Evolutionary conservation across 164 flowering plant species (phyloP).

Genomic region (Annona squamosa): DNA sequence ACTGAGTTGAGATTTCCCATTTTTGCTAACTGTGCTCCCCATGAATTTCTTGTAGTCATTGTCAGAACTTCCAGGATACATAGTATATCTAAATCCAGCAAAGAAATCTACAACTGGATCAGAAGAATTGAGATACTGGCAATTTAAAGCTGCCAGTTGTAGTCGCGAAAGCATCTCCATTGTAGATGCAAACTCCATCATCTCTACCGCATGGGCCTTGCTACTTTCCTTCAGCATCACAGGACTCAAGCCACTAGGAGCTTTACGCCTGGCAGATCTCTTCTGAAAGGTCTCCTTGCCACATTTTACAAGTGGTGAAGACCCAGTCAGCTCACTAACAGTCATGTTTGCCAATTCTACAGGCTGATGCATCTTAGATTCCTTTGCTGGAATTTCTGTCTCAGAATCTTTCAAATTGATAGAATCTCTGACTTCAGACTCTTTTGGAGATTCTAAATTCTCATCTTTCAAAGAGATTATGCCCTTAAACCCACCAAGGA

Average conservation of each 20-base stretch:
- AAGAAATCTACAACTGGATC: constrained; percentile 29
- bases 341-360: constrained; percentile 10
- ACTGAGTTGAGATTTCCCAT: constrained; percentile 10
- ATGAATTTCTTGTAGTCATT: constrained; percentile 11
- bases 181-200: constrained; percentile 23
- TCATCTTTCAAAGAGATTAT: constrained; percentile 11
- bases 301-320: constrained; percentile 21
- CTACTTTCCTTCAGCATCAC: constrained; percentile 5
- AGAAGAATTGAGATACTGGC: constrained; percentile 30
- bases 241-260: constrained; percentile 8
- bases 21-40: constrained; percentile 11
- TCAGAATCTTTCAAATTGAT: constrained; percentile 1
- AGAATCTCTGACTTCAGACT: constrained; percentile 14
- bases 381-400: background rate
- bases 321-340: constrained; percentile 16
- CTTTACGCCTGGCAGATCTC: constrained; percentile 2
- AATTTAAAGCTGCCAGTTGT: constrained; percentile 35
- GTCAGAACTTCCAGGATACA: constrained; percentile 31
- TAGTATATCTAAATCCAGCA: constrained; percentile 40
- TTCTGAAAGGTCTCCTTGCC: constrained; percentile 26
- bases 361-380: constrained; percentile 14
- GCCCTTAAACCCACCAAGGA: constrained; percentile 17
- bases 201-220: constrained; percentile 11
- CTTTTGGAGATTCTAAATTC: constrained; percentile 22
- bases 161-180: constrained; percentile 46